Percentiles rank a stretch among this genome's conserved stretches.
Conservation (phyloP, 2,329 filamentous ascomycete species). For the Alternaria panax region DNA sequence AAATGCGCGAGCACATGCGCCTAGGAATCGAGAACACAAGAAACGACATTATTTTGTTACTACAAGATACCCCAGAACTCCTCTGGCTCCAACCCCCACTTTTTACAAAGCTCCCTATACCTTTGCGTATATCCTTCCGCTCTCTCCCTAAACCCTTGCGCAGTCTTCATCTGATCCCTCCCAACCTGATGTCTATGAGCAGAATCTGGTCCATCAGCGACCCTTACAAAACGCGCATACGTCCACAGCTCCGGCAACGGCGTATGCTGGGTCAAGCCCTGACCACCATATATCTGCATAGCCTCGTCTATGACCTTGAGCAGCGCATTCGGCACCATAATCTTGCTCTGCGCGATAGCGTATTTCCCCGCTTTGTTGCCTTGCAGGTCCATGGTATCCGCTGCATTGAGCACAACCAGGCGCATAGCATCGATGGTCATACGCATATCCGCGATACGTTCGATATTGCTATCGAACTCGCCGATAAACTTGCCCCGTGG, state of each 20-base stretch:
- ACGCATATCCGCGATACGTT: constrained; percentile 53
- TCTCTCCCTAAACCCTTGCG: constrained; percentile 43
- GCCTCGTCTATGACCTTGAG: constrained; percentile 54
- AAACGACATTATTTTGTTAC: background rate
- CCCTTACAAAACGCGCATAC: constrained; percentile 52
- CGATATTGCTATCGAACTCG: constrained; percentile 53
- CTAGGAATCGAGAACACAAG: background rate
- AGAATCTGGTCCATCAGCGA: constrained; percentile 54
- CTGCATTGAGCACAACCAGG: constrained; percentile 53
- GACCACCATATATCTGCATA: constrained; percentile 55
- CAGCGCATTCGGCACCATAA: constrained; percentile 52
- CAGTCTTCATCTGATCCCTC: constrained; percentile 53
- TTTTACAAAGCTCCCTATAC: constrained; percentile 46
- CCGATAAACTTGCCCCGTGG: constrained; percentile 52
- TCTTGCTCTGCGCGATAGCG: constrained; percentile 55
- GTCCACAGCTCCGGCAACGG: constrained; percentile 55
- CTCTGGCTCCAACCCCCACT: constrained; percentile 42
- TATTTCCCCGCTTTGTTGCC: constrained; percentile 53
- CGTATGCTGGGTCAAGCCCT: constrained; percentile 54
- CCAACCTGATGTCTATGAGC: constrained; percentile 55
- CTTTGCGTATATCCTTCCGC: constrained; percentile 47
- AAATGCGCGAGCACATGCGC: background rate
- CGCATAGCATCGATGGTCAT: constrained; percentile 53
- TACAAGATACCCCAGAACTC: constrained; percentile 41
- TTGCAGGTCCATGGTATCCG: constrained; percentile 53